Evolutionary conservation across 2,329 filamentous ascomycete species (phyloP).

Genomic region (Boeremia lycopersici): DNA sequence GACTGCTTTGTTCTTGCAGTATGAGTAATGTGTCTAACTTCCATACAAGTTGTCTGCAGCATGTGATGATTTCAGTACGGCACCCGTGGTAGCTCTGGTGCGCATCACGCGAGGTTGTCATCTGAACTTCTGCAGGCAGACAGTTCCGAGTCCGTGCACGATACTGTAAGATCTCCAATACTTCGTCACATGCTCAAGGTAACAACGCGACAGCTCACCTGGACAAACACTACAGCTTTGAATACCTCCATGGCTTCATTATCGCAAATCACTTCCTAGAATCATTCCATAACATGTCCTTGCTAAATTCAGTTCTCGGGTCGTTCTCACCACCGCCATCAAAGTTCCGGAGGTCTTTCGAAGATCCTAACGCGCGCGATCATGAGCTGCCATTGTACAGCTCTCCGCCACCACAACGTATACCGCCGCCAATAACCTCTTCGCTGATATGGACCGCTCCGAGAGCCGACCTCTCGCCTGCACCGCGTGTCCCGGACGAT

Average conservation of each 20-base stretch:
- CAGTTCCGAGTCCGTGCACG: no score
- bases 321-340: conserved; percentile 43
- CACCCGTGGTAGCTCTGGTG: not conserved
- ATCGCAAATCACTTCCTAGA: not conserved
- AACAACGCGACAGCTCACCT: conserved; percentile 28
- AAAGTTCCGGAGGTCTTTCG: conserved; percentile 43
- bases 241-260: conserved; percentile 8
- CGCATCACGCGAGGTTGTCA: conserved; percentile 20
- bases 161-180: conserved; percentile 1
- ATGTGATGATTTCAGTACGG: not conserved
- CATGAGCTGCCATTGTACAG: conserved; percentile 44
- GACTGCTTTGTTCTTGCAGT: not conserved
- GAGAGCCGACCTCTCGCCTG: conserved; percentile 30
- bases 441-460: conserved; percentile 42
- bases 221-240: conserved; percentile 23
- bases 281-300: conserved; percentile 31
- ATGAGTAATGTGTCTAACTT: not conserved
- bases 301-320: conserved; percentile 46
- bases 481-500: conserved; percentile 44
- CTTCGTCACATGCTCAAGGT: conserved; percentile 35
- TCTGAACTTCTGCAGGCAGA: conserved; percentile 6
- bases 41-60: not conserved
- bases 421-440: conserved; percentile 42
- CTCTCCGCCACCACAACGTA: conserved; percentile 39
- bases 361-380: conserved; percentile 43